phyloP scores from a whole-genome alignment of 2,329 filamentous ascomycete species.

The Penicillium sp. region DNA sequence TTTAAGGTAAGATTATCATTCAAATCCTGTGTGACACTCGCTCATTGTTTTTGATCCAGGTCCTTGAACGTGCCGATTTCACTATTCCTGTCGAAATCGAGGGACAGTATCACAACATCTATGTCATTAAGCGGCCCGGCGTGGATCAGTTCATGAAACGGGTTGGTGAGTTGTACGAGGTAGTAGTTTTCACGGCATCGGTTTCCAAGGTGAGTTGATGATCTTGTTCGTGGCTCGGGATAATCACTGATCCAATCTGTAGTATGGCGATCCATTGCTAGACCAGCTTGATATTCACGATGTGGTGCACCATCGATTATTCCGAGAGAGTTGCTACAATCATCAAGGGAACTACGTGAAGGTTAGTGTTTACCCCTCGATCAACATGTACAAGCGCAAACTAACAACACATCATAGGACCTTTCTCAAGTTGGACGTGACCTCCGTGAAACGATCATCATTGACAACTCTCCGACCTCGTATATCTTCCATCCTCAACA shows the following conservation, averaged over 20 bases:
- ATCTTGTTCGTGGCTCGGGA: neutral
- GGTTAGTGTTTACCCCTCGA: conserved; percentile 36
- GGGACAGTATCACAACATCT: conserved; percentile 98
- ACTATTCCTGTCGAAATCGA: conserved; percentile 99
- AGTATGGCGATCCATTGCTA: conserved; percentile 94
- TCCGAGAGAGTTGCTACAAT: conserved; percentile 98
- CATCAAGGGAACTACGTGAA: conserved; percentile 99
- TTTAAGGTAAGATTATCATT: conserved; percentile 72
- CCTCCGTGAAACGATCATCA: conserved; percentile 96
- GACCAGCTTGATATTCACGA: conserved; percentile 97
- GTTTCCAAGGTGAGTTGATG: conserved; percentile 78
- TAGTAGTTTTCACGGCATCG: conserved; percentile 97
- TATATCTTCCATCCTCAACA: conserved; percentile 99
- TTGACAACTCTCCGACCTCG: conserved; percentile 97
- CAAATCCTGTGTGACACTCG: neutral
- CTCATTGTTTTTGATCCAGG: conserved; percentile 54
- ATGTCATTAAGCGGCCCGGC: conserved; percentile 98
- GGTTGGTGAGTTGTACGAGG: conserved; percentile 95
- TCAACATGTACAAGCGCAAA: neutral
- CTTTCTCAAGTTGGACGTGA: conserved; percentile 95
- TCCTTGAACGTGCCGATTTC: conserved; percentile 96
- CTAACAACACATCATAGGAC: conserved; percentile 55
- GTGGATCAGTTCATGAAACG: conserved; percentile 99
- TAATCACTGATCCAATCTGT: neutral
- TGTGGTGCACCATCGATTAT: conserved; percentile 92